These are phyloP conservation scores for Tylopilus sp. DNA, from an alignment of 1,284 basidiomycete species.

Conservation along the genomic window DNA sequence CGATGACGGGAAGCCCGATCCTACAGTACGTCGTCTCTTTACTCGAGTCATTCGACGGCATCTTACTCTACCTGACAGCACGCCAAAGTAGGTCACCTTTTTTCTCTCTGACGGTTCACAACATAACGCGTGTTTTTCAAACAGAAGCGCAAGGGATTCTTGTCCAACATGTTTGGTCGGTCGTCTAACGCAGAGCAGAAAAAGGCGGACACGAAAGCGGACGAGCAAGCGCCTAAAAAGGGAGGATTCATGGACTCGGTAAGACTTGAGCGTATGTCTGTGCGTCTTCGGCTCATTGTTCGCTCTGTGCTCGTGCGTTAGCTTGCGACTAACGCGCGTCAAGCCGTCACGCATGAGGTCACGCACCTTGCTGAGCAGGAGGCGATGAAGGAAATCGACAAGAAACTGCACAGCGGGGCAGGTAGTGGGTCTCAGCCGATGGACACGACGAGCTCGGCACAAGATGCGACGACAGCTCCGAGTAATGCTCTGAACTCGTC, in stretches of 20 bases:
- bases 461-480: neutral
- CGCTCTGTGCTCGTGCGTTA: neutral
- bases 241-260: conserved; percentile 15
- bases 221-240: conserved; percentile 5
- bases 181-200: conserved; percentile 5
- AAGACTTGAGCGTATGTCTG: neutral
- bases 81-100: conserved; percentile 8
- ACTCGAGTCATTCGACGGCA: too few species aligned
- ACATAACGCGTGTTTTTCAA: neutral
- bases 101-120: neutral
- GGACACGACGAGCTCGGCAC: neutral
- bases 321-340: conserved; percentile 2
- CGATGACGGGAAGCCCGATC: neutral
- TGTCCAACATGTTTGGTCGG: conserved; percentile 9
- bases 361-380: conserved; percentile 14
- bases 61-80: conserved; percentile 7
- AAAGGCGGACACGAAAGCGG: neutral
- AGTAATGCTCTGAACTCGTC: conserved; percentile 4
- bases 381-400: conserved; percentile 10
- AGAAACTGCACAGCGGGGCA: neutral
- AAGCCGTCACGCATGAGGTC: conserved; percentile 10
- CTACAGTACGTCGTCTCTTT: neutral
- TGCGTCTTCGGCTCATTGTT: neutral
- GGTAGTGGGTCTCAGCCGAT: conserved; percentile 7
- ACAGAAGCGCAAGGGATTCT: conserved; percentile 24